phyloP scores from a whole-genome alignment of 108 stramenopile species.

The Phaeodactylum tricornutum region DNA sequence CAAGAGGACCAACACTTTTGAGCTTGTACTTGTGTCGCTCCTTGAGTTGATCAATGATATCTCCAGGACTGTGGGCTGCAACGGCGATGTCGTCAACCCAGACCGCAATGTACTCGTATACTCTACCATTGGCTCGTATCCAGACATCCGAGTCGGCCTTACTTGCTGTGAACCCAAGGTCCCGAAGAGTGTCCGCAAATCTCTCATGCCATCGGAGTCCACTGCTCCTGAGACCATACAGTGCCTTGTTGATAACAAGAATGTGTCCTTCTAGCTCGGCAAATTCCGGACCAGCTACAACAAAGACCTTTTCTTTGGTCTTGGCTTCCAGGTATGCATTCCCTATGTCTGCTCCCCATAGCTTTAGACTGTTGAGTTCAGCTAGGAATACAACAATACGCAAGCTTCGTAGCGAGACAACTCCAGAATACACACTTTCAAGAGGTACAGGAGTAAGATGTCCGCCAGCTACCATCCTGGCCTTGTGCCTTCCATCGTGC shows the following conservation, averaged over 20 bases:
- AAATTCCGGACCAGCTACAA: constrained; percentile 15
- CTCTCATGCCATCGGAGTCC: not conserved
- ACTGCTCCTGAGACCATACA: constrained; percentile 10
- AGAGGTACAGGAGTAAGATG: constrained; percentile 20
- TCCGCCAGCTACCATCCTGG: constrained; percentile 20
- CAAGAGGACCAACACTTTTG: not conserved
- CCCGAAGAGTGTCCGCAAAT: constrained; percentile 8
- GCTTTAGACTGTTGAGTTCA: constrained; percentile 2
- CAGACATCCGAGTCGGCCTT: constrained; percentile 26
- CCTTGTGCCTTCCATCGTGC: constrained; percentile 28
- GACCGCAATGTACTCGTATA: constrained; percentile 4
- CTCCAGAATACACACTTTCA: constrained; percentile 19
- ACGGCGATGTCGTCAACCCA: constrained; percentile 5
- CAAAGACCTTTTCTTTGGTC: constrained; percentile 12
- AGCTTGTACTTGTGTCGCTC: constrained; percentile 1
- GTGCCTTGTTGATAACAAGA: constrained; percentile 7
- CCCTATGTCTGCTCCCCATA: constrained; percentile 14
- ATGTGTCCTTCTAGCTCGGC: constrained; percentile 4
- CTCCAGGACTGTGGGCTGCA: constrained; percentile 8
- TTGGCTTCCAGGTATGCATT: constrained; percentile 15
- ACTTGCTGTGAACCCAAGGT: constrained; percentile 22
- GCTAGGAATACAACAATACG: constrained; percentile 5
- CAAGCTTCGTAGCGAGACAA: constrained; percentile 15
- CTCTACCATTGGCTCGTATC: constrained; percentile 3
- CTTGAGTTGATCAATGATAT: constrained; percentile 2